Evolutionary conservation across 768 basidiomycete species (phyloP).

Genomic region (Lactarius sp.): DNA sequence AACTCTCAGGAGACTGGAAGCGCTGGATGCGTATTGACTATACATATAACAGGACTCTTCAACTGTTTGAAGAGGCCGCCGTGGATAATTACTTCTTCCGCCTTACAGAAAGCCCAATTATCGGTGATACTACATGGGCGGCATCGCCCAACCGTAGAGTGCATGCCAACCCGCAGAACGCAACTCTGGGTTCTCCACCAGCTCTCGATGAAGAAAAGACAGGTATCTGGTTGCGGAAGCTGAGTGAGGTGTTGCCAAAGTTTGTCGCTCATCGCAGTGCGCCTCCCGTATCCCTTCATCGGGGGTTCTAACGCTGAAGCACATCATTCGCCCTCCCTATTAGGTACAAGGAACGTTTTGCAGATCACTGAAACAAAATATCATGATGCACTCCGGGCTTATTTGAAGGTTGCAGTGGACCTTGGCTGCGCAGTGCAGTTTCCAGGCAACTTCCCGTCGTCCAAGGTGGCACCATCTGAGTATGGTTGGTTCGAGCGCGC

Average conservation of each 20-base stretch:
- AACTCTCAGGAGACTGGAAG: background rate
- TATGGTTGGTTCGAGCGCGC: constrained; percentile 4
- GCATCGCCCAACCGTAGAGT: background rate
- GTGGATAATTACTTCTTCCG: background rate
- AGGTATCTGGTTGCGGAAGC: background rate
- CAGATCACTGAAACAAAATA: background rate
- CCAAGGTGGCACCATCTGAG: background rate
- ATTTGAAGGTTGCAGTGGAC: background rate
- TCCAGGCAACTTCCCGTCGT: too few species aligned
- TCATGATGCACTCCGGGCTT: background rate
- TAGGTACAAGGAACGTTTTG: constrained; percentile 1
- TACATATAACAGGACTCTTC: background rate
- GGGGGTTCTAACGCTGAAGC: too few species aligned
- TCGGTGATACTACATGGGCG: background rate
- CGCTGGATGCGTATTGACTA: constrained; percentile 12
- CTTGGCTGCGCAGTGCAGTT: background rate
- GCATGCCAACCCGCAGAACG: background rate
- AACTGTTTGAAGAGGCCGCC: constrained; percentile 10
- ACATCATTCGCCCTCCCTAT: background rate
- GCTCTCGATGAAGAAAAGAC: background rate
- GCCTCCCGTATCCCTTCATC: background rate
- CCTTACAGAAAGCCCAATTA: background rate
- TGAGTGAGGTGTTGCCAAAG: constrained; percentile 6
- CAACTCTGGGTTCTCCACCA: background rate
- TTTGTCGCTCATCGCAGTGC: constrained; percentile 13